A percentile compares a stretch with the other conserved stretches of the same genome.
These are phyloP conservation scores for Pseudomicrostroma phylloplanum DNA, from an alignment of 1,284 basidiomycete genomes.

Conservation along the genomic window DNA sequence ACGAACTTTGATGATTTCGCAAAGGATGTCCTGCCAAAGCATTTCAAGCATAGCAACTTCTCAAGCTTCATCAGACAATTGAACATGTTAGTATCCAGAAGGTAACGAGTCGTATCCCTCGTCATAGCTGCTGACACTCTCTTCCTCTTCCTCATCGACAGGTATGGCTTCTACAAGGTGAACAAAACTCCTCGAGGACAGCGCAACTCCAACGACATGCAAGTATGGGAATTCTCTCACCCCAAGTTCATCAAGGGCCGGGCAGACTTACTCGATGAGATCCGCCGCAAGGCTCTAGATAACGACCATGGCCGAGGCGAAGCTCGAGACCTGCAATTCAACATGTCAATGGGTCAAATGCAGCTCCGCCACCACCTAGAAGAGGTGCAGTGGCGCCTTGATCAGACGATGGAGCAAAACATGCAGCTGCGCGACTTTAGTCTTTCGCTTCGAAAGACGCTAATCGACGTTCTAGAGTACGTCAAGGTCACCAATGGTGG, in stretches of 20 bases:
- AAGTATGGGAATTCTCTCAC: conserved; percentile 83
- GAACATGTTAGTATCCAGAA: conserved; percentile 60
- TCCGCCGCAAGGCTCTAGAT: conserved; percentile 67
- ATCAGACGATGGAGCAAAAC: conserved; percentile 35
- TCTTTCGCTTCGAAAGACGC: conserved; percentile 26
- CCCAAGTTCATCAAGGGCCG: conserved; percentile 74
- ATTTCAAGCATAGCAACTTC: conserved; percentile 60
- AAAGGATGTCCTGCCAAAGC: conserved; percentile 49
- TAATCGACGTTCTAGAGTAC: conserved; percentile 29
- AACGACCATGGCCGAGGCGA: conserved; percentile 39
- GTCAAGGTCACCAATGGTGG: conserved; percentile 35
- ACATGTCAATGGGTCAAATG: conserved; percentile 37
- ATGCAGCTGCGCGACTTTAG: conserved; percentile 28
- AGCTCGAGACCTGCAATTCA: conserved; percentile 38
- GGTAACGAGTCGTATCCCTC: too few species aligned
- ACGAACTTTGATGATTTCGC: conserved; percentile 48
- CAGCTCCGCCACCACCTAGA: conserved; percentile 38
- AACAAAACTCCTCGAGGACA: conserved; percentile 73
- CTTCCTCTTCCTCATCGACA: too few species aligned
- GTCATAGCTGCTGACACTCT: too few species aligned
- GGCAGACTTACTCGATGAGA: conserved; percentile 75
- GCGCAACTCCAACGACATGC: conserved; percentile 65
- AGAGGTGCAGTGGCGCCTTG: conserved; percentile 38
- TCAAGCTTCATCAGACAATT: conserved; percentile 81
- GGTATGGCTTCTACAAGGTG: conserved; percentile 49